phyloP scores from a whole-genome alignment of 1,139 yeast genomes.

The Spathaspora sp. region DNA sequence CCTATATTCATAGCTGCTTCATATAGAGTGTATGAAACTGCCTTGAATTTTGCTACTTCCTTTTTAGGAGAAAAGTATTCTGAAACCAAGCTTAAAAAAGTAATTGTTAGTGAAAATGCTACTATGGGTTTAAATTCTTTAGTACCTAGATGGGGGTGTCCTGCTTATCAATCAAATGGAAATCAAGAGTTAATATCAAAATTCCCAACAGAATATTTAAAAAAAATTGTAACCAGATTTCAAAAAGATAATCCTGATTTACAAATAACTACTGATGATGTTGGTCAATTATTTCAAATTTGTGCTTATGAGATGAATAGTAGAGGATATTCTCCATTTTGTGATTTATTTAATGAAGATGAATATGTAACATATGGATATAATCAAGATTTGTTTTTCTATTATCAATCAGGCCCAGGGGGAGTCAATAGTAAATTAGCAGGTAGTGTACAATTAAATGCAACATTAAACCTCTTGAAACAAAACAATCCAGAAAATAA shows the following conservation, averaged over 20 bases:
- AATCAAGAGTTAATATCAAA: slow-evolving; percentile 11
- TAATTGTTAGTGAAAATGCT: slow-evolving; percentile 24
- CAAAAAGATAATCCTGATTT: slow-evolving; percentile 41
- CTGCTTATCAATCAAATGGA: slow-evolving; percentile 15
- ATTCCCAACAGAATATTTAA: slow-evolving; percentile 30
- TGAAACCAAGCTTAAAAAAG: slow-evolving; percentile 17
- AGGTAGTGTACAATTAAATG: slow-evolving; percentile 29
- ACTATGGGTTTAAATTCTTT: slow-evolving; percentile 28
- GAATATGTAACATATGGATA: slow-evolving; percentile 49
- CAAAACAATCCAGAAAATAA: slow-evolving; percentile 25
- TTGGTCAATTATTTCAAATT: slow-evolving; percentile 37
- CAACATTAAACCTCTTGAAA: slow-evolving; percentile 29
- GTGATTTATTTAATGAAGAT: slow-evolving; percentile 51
- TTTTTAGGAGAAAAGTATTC: slow-evolving; percentile 23
- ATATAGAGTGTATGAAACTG: slow-evolving; percentile 31
- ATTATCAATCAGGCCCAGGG: slow-evolving; percentile 54
- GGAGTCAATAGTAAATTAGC: slow-evolving; percentile 30
- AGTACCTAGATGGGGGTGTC: slow-evolving; percentile 30
- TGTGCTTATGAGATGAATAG: slow-evolving; percentile 58
- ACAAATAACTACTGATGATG: slow-evolving; percentile 37
- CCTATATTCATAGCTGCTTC: slow-evolving; percentile 34
- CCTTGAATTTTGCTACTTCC: slow-evolving; percentile 31
- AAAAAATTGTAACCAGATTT: slow-evolving; percentile 40
- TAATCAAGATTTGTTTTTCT: slow-evolving; percentile 41
- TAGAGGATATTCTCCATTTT: slow-evolving; percentile 47